A percentile compares a stretch with the other conserved stretches of the same genome.
Conservation (phyloP, 257 asterid species). For the Buddleja alternifolia region DNA sequence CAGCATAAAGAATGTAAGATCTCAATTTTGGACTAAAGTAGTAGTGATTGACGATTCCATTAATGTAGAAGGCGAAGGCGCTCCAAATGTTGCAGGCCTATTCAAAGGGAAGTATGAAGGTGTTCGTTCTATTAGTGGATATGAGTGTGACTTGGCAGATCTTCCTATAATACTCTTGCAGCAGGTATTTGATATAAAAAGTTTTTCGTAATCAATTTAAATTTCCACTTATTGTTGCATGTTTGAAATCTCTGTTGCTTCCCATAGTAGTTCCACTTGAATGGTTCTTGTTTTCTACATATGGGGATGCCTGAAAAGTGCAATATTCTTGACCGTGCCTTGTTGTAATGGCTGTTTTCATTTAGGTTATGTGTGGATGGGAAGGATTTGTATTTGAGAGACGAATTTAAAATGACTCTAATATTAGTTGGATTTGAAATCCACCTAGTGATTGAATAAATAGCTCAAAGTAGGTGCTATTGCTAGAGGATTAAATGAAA, state of each 20-base stretch:
- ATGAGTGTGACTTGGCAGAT: conserved; percentile 83
- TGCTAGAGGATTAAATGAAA: no score
- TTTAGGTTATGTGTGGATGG: background rate
- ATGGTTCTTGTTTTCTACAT: conserved; percentile 5
- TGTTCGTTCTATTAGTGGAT: conserved; percentile 57
- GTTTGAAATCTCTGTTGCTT: conserved; percentile 3
- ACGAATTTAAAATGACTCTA: no score
- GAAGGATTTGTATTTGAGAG: no score
- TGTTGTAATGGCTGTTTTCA: background rate
- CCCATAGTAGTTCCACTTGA: background rate
- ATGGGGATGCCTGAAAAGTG: conserved; percentile 10
- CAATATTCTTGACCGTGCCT: background rate
- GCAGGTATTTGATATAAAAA: conserved; percentile 57
- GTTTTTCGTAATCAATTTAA: conserved; percentile 4
- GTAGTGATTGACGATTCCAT: conserved; percentile 83
- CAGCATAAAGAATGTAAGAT: conserved; percentile 50
- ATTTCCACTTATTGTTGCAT: background rate
- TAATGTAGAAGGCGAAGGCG: conserved; percentile 94
- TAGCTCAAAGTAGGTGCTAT: no score
- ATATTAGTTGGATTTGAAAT: no score
- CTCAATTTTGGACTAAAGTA: conserved; percentile 82
- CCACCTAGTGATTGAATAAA: no score
- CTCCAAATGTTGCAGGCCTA: conserved; percentile 83
- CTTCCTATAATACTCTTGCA: conserved; percentile 87
- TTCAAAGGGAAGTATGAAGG: conserved; percentile 76